These are phyloP conservation scores for Albatrellus ellisii DNA, from an alignment of 768 basidiomycete genomes.

Conservation along the genomic window DNA sequence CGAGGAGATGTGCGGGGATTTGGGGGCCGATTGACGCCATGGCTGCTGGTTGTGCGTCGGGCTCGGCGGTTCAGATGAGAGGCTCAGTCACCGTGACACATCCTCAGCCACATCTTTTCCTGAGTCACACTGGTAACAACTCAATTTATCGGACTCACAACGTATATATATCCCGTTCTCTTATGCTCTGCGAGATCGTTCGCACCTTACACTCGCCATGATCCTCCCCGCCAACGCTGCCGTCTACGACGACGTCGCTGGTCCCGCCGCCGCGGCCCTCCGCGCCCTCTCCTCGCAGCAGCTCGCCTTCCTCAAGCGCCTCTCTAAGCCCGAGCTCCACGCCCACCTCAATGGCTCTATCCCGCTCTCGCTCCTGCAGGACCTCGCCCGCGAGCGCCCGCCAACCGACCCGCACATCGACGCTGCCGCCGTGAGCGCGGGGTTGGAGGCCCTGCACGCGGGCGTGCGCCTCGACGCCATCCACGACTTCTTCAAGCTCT, in stretches of 20 bases:
- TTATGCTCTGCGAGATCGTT: no score
- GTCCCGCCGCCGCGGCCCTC: slow-evolving; percentile 35
- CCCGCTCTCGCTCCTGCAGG: slow-evolving; percentile 47
- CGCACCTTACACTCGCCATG: neutral
- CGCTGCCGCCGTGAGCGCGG: slow-evolving; percentile 23
- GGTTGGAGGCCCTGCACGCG: slow-evolving; percentile 27
- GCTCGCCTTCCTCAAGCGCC: slow-evolving; percentile 39
- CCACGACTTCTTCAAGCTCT: slow-evolving; percentile 62
- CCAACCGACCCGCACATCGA: neutral
- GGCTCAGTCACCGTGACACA: no score
- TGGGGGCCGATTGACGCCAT: slow-evolving; percentile 17
- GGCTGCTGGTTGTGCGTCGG: neutral
- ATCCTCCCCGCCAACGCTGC: neutral
- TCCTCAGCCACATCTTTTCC: no score
- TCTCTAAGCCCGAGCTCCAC: slow-evolving; percentile 79
- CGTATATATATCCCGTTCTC: no score
- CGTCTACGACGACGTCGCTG: slow-evolving; percentile 10
- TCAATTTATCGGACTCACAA: no score
- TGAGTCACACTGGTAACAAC: no score
- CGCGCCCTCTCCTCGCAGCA: slow-evolving; percentile 36
- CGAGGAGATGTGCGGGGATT: slow-evolving; percentile 14
- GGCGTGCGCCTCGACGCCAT: slow-evolving; percentile 37
- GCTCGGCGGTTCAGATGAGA: neutral
- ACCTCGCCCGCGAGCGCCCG: slow-evolving; percentile 37
- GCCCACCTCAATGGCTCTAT: slow-evolving; percentile 83